Conservation (phyloP, 169 alveolate genomes). For the Plasmodium vinckei region DNA sequence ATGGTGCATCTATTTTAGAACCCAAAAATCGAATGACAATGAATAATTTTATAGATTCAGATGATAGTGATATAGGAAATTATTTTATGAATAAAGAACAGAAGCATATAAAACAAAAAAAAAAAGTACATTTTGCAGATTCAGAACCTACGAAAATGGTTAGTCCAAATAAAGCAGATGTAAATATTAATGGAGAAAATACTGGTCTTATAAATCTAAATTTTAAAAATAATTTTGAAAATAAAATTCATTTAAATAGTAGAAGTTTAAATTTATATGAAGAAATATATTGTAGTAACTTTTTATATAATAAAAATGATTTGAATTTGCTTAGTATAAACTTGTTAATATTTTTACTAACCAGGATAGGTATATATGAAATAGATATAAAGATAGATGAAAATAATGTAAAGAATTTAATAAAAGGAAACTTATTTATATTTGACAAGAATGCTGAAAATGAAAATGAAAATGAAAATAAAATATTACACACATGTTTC, state of each 20-base stretch:
- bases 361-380: conserved; percentile 57
- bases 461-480: conserved; percentile 38
- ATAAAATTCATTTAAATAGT: conserved; percentile 35
- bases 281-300: conserved; percentile 60
- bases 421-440: conserved; percentile 58
- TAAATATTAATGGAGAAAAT: background rate
- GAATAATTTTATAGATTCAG: background rate
- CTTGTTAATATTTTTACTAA: conserved; percentile 50
- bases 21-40: background rate
- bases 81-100: too few relatives aligned
- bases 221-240: conserved; percentile 18
- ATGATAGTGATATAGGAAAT: background rate
- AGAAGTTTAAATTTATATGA: conserved; percentile 59
- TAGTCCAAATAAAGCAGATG: background rate
- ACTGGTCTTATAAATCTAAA: conserved; percentile 5
- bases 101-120: too few relatives aligned
- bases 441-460: background rate
- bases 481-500: conserved; percentile 67
- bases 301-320: conserved; percentile 53
- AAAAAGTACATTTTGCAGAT: background rate
- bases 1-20: background rate
- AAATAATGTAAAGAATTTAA: conserved; percentile 31
- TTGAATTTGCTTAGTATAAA: conserved; percentile 52
- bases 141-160: background rate
- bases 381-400: conserved; percentile 55